Percentiles rank a stretch among this genome's conserved stretches.
Conservation (phyloP, 202 grass and related monocot genomes). For the Tripidium arundinaceum region DNA sequence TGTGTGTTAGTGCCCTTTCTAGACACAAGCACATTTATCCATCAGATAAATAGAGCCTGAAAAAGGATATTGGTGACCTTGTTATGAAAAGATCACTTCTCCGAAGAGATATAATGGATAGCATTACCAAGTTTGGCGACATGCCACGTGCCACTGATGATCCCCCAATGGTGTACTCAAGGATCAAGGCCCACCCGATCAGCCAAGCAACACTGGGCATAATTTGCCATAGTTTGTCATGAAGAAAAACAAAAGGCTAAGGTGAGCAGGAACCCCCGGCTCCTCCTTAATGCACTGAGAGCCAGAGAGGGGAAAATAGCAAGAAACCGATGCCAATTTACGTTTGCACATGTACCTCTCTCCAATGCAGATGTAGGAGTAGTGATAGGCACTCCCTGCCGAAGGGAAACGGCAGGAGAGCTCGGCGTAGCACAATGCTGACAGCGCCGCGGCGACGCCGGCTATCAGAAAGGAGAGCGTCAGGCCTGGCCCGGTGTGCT, state of each 20-base stretch:
- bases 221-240: conserved; percentile 37
- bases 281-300: neutral
- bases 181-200: conserved; percentile 87
- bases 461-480: conserved; percentile 81
- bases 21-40: no score
- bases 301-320: neutral
- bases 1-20: neutral
- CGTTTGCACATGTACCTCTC: conserved; percentile 53
- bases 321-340: neutral
- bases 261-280: neutral
- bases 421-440: conserved; percentile 80
- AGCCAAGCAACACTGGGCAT: conserved; percentile 77
- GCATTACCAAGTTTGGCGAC: conserved; percentile 79
- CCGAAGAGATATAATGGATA: conserved; percentile 9
- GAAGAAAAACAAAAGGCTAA: conserved; percentile 5
- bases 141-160: conserved; percentile 85
- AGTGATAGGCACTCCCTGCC: conserved; percentile 89
- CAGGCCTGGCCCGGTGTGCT: conserved; percentile 73
- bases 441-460: conserved; percentile 78
- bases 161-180: conserved; percentile 82
- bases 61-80: neutral
- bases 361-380: conserved; percentile 92
- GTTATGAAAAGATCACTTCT: conserved; percentile 2
- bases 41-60: conserved; percentile 78
- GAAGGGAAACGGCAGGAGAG: conserved; percentile 88